Evolutionary conservation across 176 grass and related monocot genomes (phyloP), one percentile per base, ranked within the genome.

Genomic region (Cymbopogon citratus): DNA sequence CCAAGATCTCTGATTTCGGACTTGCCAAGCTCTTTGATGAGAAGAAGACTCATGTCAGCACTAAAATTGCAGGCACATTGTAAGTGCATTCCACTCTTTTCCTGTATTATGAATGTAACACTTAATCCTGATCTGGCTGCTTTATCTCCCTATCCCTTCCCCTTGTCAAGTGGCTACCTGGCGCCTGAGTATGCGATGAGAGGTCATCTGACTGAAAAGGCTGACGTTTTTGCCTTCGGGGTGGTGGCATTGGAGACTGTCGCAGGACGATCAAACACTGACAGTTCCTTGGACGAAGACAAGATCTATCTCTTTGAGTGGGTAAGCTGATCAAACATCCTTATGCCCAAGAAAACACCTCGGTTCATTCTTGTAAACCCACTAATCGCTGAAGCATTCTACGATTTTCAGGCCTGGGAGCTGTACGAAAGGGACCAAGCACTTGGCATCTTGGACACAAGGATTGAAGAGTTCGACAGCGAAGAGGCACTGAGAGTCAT

Each of bases 401-500:
- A 48, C 27, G 14, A 19, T 45, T 14, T 48, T 3, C 70, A 73
- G 70, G 43, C 14, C 43, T 73, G 70, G 70, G 70, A 49, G 25
- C 3, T 73, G 70, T 73, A 73, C 16, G 70, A 73, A 19, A 73
- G 43, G 41, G 43, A 19, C 25, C 43, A 73, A 49, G 25, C 43
- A 49, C 70, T 73, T 0, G 25, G 43, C 14, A 29, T 49, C 41
- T 5, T 73, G 43, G 70, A 73, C 23, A 14, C 70, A 48, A 73
- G 43, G 41, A 18, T 73, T 0, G 25, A 73, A 19, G 70, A 73
- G 8, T 48, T 49, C 3, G 8, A 93, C 4, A 54, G 46, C 2
- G 82, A 91, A 29, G 85, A 88, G 52, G 85, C 44, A 0, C 9
- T 65, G 19, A 84, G 85, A 38, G 73, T 84, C 44, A 91, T 94